phyloP scores from a whole-genome alignment of 495 filamentous ascomycete genomes.

The Aspergillus biplanus region DNA sequence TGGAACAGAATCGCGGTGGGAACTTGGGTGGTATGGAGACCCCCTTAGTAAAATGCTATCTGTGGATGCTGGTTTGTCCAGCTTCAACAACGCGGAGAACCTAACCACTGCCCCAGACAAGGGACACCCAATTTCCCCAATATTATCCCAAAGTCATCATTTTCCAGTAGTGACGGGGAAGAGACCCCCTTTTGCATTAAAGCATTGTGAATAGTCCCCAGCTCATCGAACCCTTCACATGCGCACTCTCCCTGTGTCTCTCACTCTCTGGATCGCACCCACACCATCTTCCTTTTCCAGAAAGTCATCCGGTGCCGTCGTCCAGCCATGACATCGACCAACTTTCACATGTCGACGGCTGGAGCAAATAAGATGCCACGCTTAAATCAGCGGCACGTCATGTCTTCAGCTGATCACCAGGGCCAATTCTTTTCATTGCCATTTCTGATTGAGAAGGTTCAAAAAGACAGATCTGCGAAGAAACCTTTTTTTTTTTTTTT shows the following conservation, averaged over 20 bases:
- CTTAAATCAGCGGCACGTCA: slow-evolving; percentile 23
- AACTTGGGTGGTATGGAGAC: slow-evolving; percentile 1
- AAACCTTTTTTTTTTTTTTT: slow-evolving; percentile 1
- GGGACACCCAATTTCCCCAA: neutral
- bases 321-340: slow-evolving; percentile 18
- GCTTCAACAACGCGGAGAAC: slow-evolving; percentile 5
- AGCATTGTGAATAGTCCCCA: neutral
- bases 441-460: neutral
- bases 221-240: slow-evolving; percentile 1
- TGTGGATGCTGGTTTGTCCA: slow-evolving; percentile 21
- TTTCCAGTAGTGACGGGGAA: neutral
- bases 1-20: neutral
- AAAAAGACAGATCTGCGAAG: slow-evolving; percentile 4
- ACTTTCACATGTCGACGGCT: slow-evolving; percentile 19
- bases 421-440: neutral
- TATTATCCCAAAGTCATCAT: neutral
- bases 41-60: slow-evolving; percentile 20
- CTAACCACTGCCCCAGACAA: neutral
- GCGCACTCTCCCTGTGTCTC: neutral
- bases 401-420: slow-evolving; percentile 9
- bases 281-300: neutral
- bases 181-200: neutral
- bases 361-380: slow-evolving; percentile 12
- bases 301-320: slow-evolving; percentile 1
- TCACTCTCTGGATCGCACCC: neutral